These are phyloP conservation scores for Naumovozyma baii DNA, from an alignment of 805 yeast genomes.

Conservation along the genomic window DNA sequence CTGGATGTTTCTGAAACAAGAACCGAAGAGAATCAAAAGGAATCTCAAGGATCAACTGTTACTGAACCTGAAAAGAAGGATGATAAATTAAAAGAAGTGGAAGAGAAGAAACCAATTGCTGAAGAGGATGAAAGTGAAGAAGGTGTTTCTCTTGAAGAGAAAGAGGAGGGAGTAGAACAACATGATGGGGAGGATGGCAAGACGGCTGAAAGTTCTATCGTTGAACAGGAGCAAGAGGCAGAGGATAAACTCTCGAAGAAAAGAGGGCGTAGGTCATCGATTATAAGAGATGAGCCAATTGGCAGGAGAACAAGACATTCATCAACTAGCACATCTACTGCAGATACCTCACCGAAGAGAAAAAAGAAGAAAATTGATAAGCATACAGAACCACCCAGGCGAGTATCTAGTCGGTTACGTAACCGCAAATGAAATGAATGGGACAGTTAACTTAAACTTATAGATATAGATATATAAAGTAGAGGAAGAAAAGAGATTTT, in stretches of 20 bases:
- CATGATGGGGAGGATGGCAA: slow-evolving; percentile 1
- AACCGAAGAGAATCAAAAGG: slow-evolving; percentile 2
- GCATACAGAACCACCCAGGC: slow-evolving; percentile 4
- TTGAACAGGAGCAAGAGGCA: slow-evolving; percentile 3
- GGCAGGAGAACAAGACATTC: slow-evolving; percentile 23
- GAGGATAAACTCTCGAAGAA: slow-evolving; percentile 3
- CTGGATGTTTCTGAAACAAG: background rate
- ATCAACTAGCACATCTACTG: slow-evolving; percentile 2
- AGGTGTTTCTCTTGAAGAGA: slow-evolving; percentile 2
- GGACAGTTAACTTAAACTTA: no score
- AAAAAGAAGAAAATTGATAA: slow-evolving; percentile 3
- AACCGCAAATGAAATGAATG: slow-evolving; percentile 15
- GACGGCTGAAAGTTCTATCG: slow-evolving; percentile 6
- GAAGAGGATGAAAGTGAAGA: slow-evolving; percentile 1
- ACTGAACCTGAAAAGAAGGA: slow-evolving; percentile 5
- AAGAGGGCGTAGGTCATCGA: slow-evolving; percentile 5
- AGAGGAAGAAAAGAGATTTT: no score
- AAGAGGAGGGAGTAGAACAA: slow-evolving; percentile 5
- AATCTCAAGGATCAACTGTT: slow-evolving; percentile 2
- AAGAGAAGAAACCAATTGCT: background rate
- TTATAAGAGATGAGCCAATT: slow-evolving; percentile 9
- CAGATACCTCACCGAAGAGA: slow-evolving; percentile 15
- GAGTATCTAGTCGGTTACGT: slow-evolving; percentile 27
- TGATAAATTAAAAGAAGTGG: slow-evolving; percentile 1
- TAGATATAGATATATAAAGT: no score